Percentiles rank a stretch among this genome's conserved stretches.
These are phyloP conservation scores for Fusarium continuum DNA, from an alignment of 2,329 filamentous ascomycete species.

Conservation along the genomic window DNA sequence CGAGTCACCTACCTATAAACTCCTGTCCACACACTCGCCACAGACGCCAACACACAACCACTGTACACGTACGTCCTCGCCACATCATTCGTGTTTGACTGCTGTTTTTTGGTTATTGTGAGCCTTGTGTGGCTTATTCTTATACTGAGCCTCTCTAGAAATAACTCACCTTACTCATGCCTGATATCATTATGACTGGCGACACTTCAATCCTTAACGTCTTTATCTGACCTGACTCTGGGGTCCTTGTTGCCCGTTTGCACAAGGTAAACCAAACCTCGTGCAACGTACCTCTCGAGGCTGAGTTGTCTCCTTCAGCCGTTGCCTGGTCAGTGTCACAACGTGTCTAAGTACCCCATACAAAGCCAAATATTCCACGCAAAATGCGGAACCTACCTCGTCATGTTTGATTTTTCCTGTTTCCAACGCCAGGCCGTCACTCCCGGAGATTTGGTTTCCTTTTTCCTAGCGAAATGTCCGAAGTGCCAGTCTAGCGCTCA, in stretches of 20 bases:
- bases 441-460: conserved; percentile 41
- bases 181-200: too few relatives aligned
- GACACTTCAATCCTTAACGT: too few relatives aligned
- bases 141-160: neutral
- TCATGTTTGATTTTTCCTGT: conserved; percentile 26
- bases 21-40: conserved; percentile 12
- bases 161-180: neutral
- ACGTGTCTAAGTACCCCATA: conserved; percentile 1
- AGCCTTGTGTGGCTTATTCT: neutral
- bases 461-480: conserved; percentile 34
- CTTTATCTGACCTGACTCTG: too few relatives aligned
- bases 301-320: neutral
- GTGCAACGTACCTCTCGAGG: conserved; percentile 2
- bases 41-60: conserved; percentile 17
- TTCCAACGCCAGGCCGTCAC: conserved; percentile 20
- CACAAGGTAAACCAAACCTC: neutral
- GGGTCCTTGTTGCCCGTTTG: neutral
- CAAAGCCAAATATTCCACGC: conserved; percentile 10
- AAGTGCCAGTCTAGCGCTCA: conserved; percentile 32
- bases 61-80: conserved; percentile 21
- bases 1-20: neutral
- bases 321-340: conserved; percentile 21
- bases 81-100: conserved; percentile 8
- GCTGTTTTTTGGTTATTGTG: neutral
- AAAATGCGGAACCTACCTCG: conserved; percentile 5